These are phyloP conservation scores for Hordeum vulgare DNA, from an alignment of 176 grass and related monocot species.

Conservation along the genomic window DNA sequence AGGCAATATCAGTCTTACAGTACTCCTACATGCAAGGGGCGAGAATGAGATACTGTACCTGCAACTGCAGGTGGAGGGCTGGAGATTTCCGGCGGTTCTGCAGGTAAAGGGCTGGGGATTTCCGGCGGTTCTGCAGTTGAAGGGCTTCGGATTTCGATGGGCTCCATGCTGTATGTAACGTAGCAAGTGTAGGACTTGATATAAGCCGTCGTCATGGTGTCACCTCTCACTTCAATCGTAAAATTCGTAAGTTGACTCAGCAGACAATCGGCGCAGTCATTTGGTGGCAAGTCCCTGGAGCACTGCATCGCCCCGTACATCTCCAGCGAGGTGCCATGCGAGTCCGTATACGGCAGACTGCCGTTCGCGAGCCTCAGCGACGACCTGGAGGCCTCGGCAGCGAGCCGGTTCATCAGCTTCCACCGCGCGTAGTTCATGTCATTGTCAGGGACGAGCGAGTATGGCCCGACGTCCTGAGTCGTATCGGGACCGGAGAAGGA, in stretches of 20 bases:
- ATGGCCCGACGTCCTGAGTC: fast-evolving
- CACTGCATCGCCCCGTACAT: background rate
- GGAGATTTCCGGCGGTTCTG: too few relatives aligned
- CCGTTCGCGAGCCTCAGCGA: too few relatives aligned
- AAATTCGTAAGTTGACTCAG: background rate
- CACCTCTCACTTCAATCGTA: too few relatives aligned
- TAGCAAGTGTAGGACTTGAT: background rate
- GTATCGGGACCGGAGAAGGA: background rate
- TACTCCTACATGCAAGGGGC: too few relatives aligned
- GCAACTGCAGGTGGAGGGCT: background rate
- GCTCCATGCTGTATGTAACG: background rate
- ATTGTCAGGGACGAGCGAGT: background rate
- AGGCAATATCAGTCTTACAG: too few relatives aligned
- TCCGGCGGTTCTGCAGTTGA: too few relatives aligned
- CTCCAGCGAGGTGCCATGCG: too few relatives aligned
- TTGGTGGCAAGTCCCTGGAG: background rate
- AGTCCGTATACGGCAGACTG: too few relatives aligned
- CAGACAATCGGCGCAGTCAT: background rate
- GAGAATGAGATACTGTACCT: background rate
- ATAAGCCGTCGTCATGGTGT: background rate
- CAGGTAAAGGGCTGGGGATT: background rate
- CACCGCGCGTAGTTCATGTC: background rate
- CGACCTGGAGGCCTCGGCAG: background rate
- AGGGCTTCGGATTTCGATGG: background rate
- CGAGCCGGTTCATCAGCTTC: background rate